Percentiles rank a stretch among this genome's conserved stretches.
phyloP scores from a whole-genome alignment of 768 basidiomycete species.

The Hygrophorus russula region DNA sequence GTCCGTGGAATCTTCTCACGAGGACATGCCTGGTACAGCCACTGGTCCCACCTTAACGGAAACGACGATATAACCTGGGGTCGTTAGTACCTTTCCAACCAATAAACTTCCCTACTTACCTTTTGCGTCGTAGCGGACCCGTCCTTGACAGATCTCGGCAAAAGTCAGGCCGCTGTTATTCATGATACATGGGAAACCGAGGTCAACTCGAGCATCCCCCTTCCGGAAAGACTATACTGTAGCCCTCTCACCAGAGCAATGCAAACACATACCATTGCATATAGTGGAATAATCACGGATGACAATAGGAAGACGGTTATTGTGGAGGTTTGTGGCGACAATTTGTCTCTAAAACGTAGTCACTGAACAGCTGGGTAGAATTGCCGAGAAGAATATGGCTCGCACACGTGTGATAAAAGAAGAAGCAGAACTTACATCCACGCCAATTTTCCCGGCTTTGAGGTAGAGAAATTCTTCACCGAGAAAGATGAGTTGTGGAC shows the following conservation, averaged over 20 bases:
- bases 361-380: slow-evolving; percentile 28
- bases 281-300: slow-evolving; percentile 24
- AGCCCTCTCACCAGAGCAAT: slow-evolving; percentile 58
- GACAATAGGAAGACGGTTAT: slow-evolving; percentile 26
- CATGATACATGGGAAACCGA: slow-evolving; percentile 39
- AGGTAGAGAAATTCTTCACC: slow-evolving; percentile 43
- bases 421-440: slow-evolving; percentile 36
- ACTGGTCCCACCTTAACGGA: slow-evolving; percentile 53
- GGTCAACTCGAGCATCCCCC: slow-evolving; percentile 28
- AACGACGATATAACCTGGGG: slow-evolving; percentile 66
- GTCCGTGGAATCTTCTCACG: not conserved
- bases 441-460: slow-evolving; percentile 36
- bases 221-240: slow-evolving; percentile 45
- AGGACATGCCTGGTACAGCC: slow-evolving; percentile 21
- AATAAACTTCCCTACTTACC: not conserved
- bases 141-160: slow-evolving; percentile 46
- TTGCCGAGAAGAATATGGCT: slow-evolving; percentile 53
- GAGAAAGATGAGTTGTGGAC: slow-evolving; percentile 59
- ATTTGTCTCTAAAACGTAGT: not conserved
- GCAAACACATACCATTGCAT: slow-evolving; percentile 43
- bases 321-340: slow-evolving; percentile 36
- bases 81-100: slow-evolving; percentile 32
- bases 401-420: slow-evolving; percentile 65
- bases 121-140: slow-evolving; percentile 41
- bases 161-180: slow-evolving; percentile 39